These are phyloP conservation scores for Cryptosporidium sp. DNA, from an alignment of 169 alveolate species.

Conservation along the genomic window DNA sequence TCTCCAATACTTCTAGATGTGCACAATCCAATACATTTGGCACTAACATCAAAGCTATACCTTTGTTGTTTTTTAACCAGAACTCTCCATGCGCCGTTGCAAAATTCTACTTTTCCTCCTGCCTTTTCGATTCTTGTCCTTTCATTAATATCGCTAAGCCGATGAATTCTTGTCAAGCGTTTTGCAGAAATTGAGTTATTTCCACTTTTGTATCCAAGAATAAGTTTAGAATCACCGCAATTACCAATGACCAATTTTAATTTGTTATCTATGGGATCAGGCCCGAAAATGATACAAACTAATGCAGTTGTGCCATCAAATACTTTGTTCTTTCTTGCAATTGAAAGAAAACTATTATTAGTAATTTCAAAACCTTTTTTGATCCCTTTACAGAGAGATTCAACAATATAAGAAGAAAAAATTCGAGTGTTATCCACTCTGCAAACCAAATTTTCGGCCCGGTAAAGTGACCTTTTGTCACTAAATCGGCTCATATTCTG, in stretches of 20 bases:
- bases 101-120: slow-evolving; percentile 61
- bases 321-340: slow-evolving; percentile 50
- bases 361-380: slow-evolving; percentile 60
- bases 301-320: slow-evolving; percentile 71
- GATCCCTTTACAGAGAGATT: slow-evolving; percentile 64
- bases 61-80: slow-evolving; percentile 47
- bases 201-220: slow-evolving; percentile 51
- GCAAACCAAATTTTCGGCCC: background rate
- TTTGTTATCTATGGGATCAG: slow-evolving; percentile 55
- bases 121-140: slow-evolving; percentile 61
- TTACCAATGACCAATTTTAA: slow-evolving; percentile 53
- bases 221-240: slow-evolving; percentile 63
- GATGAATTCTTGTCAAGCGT: slow-evolving; percentile 33
- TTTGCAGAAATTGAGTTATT: slow-evolving; percentile 22
- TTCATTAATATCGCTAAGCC: slow-evolving; percentile 26
- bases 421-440: background rate
- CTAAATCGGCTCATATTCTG: slow-evolving; percentile 26
- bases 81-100: slow-evolving; percentile 67
- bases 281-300: slow-evolving; percentile 61
- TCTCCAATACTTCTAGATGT: slow-evolving; percentile 73
- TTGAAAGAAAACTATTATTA: slow-evolving; percentile 61
- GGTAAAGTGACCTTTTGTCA: background rate
- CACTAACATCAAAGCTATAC: slow-evolving; percentile 21
- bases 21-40: slow-evolving; percentile 38
- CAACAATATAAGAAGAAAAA: background rate